These are phyloP conservation scores for Populus alba DNA, from an alignment of 345 rosid genomes.

Conservation along the genomic window DNA sequence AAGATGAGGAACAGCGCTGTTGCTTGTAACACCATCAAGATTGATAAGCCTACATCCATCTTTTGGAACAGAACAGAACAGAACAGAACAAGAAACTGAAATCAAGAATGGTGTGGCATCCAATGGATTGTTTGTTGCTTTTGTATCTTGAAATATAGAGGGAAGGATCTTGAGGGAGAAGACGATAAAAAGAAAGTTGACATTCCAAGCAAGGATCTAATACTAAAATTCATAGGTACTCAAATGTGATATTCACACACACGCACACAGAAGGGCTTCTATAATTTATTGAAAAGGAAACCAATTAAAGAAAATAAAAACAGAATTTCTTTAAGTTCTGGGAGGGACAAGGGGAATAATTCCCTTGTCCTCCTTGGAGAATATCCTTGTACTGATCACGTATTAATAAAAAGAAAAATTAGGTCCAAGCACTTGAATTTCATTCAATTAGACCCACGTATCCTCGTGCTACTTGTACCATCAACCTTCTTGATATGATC, in stretches of 20 bases:
- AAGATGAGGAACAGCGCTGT: conserved; percentile 31
- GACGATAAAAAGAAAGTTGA: background rate
- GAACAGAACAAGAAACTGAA: background rate
- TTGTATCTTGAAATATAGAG: background rate
- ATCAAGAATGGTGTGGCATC: background rate
- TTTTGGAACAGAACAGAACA: background rate
- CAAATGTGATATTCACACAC: too few species aligned
- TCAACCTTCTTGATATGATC: background rate
- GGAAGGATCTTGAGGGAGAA: background rate
- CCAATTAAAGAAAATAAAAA: background rate
- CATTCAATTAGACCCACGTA: background rate
- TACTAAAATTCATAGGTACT: too few species aligned
- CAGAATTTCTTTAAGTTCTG: background rate
- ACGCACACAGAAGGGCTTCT: background rate
- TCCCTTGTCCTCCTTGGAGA: background rate
- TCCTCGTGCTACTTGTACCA: background rate
- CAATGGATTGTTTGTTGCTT: background rate
- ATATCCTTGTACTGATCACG: background rate
- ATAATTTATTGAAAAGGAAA: background rate
- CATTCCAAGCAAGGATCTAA: too few species aligned
- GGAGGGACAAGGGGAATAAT: background rate
- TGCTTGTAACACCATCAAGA: conserved; percentile 42
- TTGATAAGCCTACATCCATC: conserved; percentile 59
- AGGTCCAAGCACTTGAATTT: background rate
- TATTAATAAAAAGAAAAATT: background rate